Base-by-base conservation (phyloP, 2,329 filamentous ascomycete genomes). In the Fusarium sp. region DNA sequence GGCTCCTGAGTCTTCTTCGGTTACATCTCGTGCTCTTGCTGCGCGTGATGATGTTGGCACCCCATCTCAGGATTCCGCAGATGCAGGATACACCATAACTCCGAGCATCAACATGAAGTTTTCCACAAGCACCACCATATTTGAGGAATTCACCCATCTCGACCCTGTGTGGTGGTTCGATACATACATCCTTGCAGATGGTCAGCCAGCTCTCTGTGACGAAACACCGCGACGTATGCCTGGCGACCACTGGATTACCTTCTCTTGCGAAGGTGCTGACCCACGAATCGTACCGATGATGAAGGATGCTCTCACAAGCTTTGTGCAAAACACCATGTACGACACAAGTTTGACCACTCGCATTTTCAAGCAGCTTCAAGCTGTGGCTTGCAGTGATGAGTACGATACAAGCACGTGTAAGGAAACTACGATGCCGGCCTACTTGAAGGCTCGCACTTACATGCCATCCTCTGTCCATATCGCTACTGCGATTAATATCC, bases 361-460 rank as follows among this genome's bases (percentile, higher is more conserved):
- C 22, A n/a, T 20, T 18, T 45, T 24, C 9, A 20, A 45, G 22
- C 43, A 45, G 22, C 12, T 16, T 32, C 1, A 32, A 32, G 30
- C 15, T 32, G 30, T 32, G 1, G 14, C 3, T 5, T 32, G 30
- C 30, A 1, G 0, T 0, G 15, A 16, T 32, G 3, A 8, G 2
- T 8, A 8, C 8, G 30, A 32, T 32, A 32, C 30, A 32, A 16
- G 4, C 30, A 32, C 30, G 7, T 32, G 29, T 25, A 7, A 25
- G 6, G 24, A 25, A 25, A 25, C 6, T 25, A 25, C 24, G 24
- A 8, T 8, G 24, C 24, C 24, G 8, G 24, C 24, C 24, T 25
- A 25, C 24, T 8, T 8, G 24, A 30, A 3, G 29, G 29, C 29
- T 30, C 6, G 5, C 1, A 44, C 42, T 16, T 15, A 20, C 42